Conservation (phyloP, 257 asterid species). For the Asclepias syriaca region DNA sequence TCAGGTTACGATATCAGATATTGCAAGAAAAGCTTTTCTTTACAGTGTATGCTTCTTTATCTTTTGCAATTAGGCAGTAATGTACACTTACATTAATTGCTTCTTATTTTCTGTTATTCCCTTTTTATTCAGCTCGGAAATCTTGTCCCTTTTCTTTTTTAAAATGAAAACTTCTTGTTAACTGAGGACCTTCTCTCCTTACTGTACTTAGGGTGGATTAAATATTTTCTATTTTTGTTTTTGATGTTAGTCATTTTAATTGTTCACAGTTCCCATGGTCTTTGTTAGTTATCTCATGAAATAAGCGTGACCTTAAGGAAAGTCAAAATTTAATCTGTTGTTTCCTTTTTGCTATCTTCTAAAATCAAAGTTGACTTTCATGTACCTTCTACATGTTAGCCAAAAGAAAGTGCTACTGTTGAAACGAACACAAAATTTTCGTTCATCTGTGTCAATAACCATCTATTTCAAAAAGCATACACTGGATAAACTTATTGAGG, state of each 20-base stretch:
- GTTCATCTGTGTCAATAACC: not conserved
- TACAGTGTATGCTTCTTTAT: slow-evolving; percentile 66
- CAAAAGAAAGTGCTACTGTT: not conserved
- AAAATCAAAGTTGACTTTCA: not conserved
- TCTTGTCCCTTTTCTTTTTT: not conserved
- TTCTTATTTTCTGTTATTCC: slow-evolving; percentile 1
- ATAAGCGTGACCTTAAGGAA: not conserved
- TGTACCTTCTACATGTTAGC: not conserved
- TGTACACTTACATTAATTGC: not conserved
- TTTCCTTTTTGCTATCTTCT: not conserved
- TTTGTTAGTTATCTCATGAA: not conserved
- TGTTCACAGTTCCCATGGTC: not conserved
- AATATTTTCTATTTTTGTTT: not conserved
- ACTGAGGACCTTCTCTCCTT: not conserved
- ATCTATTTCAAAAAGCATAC: not conserved
- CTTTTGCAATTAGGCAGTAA: not conserved
- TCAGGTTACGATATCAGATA: slow-evolving; percentile 91
- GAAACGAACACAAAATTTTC: not conserved
- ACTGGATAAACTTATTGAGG: not conserved
- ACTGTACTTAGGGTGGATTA: not conserved
- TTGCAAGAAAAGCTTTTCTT: slow-evolving; percentile 97
- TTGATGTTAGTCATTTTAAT: not conserved
- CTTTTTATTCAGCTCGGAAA: not conserved
- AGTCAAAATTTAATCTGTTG: not conserved
- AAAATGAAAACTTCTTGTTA: not conserved